Percentiles rank a stretch among this genome's conserved stretches.
phyloP scores from a whole-genome alignment of 169 alveolate genomes.

The Plasmodium gallinaceum region DNA sequence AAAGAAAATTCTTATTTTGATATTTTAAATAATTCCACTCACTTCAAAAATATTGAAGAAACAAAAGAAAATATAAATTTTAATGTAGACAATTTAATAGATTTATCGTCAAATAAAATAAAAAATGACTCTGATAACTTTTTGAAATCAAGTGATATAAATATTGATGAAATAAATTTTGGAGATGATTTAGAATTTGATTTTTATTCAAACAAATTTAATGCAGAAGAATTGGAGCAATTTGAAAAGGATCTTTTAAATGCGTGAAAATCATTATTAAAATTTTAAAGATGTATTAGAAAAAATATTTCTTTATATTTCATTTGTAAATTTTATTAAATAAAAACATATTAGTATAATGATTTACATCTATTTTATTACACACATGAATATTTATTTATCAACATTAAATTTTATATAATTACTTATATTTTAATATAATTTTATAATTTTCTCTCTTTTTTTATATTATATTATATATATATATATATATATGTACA shows the following conservation, averaged over 20 bases:
- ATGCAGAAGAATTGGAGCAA: slow-evolving; percentile 51
- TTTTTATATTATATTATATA: no score
- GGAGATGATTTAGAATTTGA: slow-evolving; percentile 40
- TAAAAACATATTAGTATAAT: neutral
- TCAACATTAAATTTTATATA: no score
- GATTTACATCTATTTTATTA: slow-evolving; percentile 5
- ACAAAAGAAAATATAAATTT: no score
- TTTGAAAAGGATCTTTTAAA: slow-evolving; percentile 66
- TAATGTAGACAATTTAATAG: no score
- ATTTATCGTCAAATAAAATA: neutral
- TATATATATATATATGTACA: no score
- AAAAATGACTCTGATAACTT: slow-evolving; percentile 6
- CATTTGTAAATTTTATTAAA: neutral
- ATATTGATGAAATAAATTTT: slow-evolving; percentile 30
- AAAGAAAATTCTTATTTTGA: neutral
- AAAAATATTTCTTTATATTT: neutral
- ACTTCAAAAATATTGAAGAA: no score
- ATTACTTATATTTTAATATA: no score
- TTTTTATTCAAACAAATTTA: slow-evolving; percentile 21
- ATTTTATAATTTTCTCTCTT: no score
- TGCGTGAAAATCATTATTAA: neutral
- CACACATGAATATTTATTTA: neutral
- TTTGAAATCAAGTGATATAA: slow-evolving; percentile 19
- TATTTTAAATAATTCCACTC: no score
- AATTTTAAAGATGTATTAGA: neutral